phyloP scores from a whole-genome alignment of 106 monocot genomes.

The Vanilla planifolia region DNA sequence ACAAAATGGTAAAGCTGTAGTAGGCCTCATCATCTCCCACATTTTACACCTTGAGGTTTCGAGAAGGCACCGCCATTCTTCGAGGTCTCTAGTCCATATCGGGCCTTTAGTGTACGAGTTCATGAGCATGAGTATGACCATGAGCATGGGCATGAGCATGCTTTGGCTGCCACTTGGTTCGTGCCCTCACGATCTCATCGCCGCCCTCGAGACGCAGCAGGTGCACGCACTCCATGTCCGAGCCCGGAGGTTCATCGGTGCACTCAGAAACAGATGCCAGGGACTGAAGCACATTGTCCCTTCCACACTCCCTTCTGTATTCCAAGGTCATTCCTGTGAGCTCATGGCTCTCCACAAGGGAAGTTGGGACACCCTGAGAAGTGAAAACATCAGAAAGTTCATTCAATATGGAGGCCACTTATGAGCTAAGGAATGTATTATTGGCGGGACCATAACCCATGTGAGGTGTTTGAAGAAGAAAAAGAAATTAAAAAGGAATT shows the following conservation, averaged over 20 bases:
- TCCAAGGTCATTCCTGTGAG: constrained; percentile 52
- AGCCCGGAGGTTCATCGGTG: constrained; percentile 5
- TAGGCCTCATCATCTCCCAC: neutral
- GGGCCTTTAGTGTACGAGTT: too few species aligned
- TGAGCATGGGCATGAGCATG: neutral
- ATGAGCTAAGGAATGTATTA: too few species aligned
- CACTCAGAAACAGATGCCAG: constrained; percentile 43
- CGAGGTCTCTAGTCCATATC: too few species aligned
- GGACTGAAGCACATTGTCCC: constrained; percentile 57
- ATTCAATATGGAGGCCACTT: too few species aligned
- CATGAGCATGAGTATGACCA: too few species aligned
- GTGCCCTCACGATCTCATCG: constrained; percentile 58
- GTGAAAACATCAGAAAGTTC: too few species aligned
- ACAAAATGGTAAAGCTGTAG: too few species aligned
- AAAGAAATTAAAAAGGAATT: too few species aligned
- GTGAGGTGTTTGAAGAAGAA: too few species aligned
- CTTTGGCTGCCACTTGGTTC: constrained; percentile 71
- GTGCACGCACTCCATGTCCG: constrained; percentile 42
- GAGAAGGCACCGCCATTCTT: neutral
- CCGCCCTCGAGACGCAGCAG: constrained; percentile 66
- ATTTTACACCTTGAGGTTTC: neutral
- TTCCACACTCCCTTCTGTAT: constrained; percentile 43
- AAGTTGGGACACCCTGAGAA: constrained; percentile 33
- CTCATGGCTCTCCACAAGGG: constrained; percentile 56
- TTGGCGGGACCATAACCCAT: too few species aligned